Conservation (phyloP, 2,329 filamentous ascomycete genomes). For the Arthrinium phaeospermum region DNA sequence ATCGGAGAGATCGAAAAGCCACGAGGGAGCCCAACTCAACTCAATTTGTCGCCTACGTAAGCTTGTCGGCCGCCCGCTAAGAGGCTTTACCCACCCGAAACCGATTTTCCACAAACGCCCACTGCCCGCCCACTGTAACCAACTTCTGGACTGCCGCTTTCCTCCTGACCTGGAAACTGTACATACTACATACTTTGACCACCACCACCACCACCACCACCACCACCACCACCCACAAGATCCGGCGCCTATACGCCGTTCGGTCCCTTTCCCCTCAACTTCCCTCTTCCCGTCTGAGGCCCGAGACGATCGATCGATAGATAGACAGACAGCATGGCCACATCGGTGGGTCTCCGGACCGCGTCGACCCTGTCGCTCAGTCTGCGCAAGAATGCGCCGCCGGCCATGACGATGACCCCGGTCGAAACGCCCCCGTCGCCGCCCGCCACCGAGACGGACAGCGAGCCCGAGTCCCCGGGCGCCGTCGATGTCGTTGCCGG, state of each 20-base stretch:
- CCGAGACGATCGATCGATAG: not conserved
- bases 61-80: conserved; percentile 1
- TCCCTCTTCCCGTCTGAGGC: not conserved
- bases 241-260: not conserved
- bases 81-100: not conserved
- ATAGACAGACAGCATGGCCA: not conserved
- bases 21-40: not conserved
- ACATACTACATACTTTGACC: not conserved
- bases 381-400: conserved; percentile 20
- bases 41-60: conserved; percentile 7
- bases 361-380: conserved; percentile 10
- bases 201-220: not conserved
- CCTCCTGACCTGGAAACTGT: not conserved
- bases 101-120: not conserved
- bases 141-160: conserved; percentile 2
- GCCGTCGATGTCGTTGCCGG: not conserved
- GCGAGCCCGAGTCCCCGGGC: conserved; percentile 31
- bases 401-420: not conserved
- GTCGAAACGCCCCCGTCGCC: conserved; percentile 25
- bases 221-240: not conserved
- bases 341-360: conserved; percentile 6
- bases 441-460: conserved; percentile 37
- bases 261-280: not conserved
- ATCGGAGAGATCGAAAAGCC: not conserved
- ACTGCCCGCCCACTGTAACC: conserved; percentile 14